Evolutionary conservation across 139 green algal species (phyloP), one percentile per base, ranked within the genome.

Genomic region (Micractinium conductrix): DNA sequence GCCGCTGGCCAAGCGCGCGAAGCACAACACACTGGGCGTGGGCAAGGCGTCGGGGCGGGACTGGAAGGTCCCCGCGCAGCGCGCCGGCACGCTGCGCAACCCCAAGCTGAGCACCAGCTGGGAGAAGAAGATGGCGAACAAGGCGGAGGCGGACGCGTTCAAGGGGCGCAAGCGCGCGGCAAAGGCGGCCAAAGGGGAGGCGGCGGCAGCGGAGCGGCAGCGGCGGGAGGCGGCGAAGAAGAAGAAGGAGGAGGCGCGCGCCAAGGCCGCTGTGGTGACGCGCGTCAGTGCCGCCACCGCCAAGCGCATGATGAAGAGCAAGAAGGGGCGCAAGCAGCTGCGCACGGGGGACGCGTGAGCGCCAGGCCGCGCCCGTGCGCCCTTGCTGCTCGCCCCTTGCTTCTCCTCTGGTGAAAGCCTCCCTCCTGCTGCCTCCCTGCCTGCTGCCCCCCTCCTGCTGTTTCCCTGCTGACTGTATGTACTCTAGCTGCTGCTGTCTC

Each of bases 261-360:
- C 85, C 38, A 87, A 88, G 55, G 24, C 80, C 22, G 84, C 71
- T 28, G 35, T 92, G 28, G 89, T 87, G 67, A 84, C 75, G 24
- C 74, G 55, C 5, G 72, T 93, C 9, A 92, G 81, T 30, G 37
- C 84, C 1, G 82, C 84, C 4, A 95, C 90, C 7, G 80, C 91
- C 45, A 92, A 90, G 70, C 88, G 82, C 45, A 95, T 95, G 92
- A 85, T 92, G 86, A 93, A 93, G 86, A 91, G 67, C 83, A 95
- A 94, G 65, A 95, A 94, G 83, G 37, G 84, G 24, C 76, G 76
- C 55, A 82, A 82, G 76, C 76, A 60, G 58, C 76, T 82, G 38
- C 53, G 35, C 22, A 82, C 58, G 58, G 55, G 45, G 19, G 76
- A 82, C 24, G 55, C 40, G 28, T 72, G 37, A 68, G 60, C 17